A percentile compares a stretch with the other conserved stretches of the same genome.
phyloP scores from a whole-genome alignment of 805 yeast genomes.

The Zygosaccharomyces pseudorouxii region DNA sequence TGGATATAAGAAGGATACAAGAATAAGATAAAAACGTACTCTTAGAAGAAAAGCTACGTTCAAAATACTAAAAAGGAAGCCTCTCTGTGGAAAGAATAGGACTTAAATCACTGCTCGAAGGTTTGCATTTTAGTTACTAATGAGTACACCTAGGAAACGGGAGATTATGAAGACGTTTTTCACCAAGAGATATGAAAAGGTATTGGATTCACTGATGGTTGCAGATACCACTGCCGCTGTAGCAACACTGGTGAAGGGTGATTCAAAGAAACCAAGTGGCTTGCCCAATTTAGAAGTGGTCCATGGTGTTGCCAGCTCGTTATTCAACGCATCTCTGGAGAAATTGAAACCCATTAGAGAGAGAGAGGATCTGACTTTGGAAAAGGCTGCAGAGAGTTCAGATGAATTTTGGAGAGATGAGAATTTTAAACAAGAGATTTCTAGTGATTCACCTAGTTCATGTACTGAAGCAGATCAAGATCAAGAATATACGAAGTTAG shows the following conservation, averaged over 20 bases:
- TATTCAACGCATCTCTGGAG: slow-evolving; percentile 44
- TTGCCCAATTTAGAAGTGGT: slow-evolving; percentile 26
- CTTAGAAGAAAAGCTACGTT: not conserved
- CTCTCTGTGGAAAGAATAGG: not conserved
- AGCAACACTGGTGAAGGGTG: slow-evolving; percentile 12
- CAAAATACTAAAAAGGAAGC: too few relatives aligned
- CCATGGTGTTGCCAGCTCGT: slow-evolving; percentile 42
- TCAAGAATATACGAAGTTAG: slow-evolving; percentile 15
- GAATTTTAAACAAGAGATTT: slow-evolving; percentile 22
- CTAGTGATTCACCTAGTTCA: slow-evolving; percentile 7
- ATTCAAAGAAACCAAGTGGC: slow-evolving; percentile 7
- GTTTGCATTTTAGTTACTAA: not conserved
- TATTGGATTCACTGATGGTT: slow-evolving; percentile 23
- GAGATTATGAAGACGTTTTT: slow-evolving; percentile 22
- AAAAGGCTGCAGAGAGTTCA: slow-evolving; percentile 23
- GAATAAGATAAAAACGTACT: not conserved
- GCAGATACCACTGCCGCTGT: slow-evolving; percentile 20
- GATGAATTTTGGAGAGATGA: slow-evolving; percentile 26
- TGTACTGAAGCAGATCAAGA: slow-evolving; percentile 6
- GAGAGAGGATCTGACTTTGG: slow-evolving; percentile 8
- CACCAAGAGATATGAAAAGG: slow-evolving; percentile 25
- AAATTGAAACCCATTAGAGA: slow-evolving; percentile 23
- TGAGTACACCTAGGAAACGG: slow-evolving; percentile 14
- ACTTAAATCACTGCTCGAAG: not conserved
- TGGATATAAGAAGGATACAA: not conserved